Evolutionary conservation across 352 stramenopile species (phyloP), one percentile per base, ranked within the genome.

Genomic region (Globisporangium ultimum): DNA sequence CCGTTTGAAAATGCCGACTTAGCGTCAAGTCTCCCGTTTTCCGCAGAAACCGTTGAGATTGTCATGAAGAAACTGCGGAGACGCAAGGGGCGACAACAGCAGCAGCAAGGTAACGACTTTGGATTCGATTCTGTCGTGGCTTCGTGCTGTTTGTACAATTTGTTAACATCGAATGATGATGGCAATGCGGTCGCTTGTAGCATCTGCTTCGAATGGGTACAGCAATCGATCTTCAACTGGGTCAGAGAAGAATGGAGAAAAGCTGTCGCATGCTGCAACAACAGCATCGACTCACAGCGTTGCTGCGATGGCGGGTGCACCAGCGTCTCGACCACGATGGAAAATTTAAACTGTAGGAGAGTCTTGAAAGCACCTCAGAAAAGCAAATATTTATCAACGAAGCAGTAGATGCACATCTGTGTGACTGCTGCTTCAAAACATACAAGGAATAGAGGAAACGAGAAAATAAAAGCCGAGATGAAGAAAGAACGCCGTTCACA

Each of bases 1-100:
- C 87, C 89, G 2, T 89, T 94, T 52, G 81, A 80, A 22, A 72
- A 81, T 15, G 76, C 85, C 3, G 83, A 95, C 50, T 71, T 62
- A 5, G 69, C 72, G 17, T 68, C 64, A 0, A 87, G 80, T 34
- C 47, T 92, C 45, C 77, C 83, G 11, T 82, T 87, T 38, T 80
- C 78, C 17, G 52, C 80, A 5, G 72, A 81, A 46, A 75, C 74
- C 2, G 65, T 88, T 28, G 70, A 72, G 17, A 70, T 64, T 21
- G 86, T 93, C 50, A 64, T 76, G 58, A 60, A 63, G 5, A 63
- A 85, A 48, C 64, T 84, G 18, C 60, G 60, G 21, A 76, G 68
- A 36, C 65, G 70, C 20, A 52, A 78, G 45, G 46, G 71, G 17
- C 63, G 67, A 18, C 52, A 67, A 46, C n/a, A 28, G 18, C 9